These are phyloP conservation scores for Venturia nashicola DNA, from an alignment of 2,329 filamentous ascomycete species.

Conservation along the genomic window DNA sequence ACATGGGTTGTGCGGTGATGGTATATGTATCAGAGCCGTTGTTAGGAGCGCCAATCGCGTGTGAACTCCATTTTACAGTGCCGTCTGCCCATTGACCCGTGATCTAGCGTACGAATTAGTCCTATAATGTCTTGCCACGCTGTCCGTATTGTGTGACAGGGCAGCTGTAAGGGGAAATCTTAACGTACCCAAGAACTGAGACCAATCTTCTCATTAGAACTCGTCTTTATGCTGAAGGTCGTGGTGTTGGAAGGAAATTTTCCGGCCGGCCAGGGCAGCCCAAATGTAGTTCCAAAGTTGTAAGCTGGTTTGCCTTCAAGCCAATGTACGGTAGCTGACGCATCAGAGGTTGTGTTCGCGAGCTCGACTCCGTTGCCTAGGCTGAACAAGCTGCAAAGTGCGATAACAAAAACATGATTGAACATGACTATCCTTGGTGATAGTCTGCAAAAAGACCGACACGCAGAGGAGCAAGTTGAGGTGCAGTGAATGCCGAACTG, in stretches of 20 bases:
- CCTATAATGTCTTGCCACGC: constrained; percentile 12
- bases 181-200: not conserved
- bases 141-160: not conserved
- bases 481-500: not conserved
- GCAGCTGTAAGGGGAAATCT: not conserved
- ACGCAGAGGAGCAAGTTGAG: not conserved
- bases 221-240: constrained; percentile 17
- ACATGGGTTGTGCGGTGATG: not conserved
- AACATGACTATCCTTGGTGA: not conserved
- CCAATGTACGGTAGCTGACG: not conserved
- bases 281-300: constrained; percentile 25
- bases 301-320: not conserved
- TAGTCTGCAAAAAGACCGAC: not conserved
- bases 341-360: not conserved
- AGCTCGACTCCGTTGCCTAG: not conserved
- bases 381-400: not conserved
- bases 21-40: constrained; percentile 20
- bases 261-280: constrained; percentile 27
- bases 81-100: constrained; percentile 49
- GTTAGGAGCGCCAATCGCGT: constrained; percentile 37
- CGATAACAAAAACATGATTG: not conserved
- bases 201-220: not conserved
- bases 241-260: constrained; percentile 25
- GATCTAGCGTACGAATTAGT: constrained; percentile 19
- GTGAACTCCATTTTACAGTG: constrained; percentile 49